Evolutionary conservation across 495 filamentous ascomycete species (phyloP).

Genomic region (Neurospora sp.): DNA sequence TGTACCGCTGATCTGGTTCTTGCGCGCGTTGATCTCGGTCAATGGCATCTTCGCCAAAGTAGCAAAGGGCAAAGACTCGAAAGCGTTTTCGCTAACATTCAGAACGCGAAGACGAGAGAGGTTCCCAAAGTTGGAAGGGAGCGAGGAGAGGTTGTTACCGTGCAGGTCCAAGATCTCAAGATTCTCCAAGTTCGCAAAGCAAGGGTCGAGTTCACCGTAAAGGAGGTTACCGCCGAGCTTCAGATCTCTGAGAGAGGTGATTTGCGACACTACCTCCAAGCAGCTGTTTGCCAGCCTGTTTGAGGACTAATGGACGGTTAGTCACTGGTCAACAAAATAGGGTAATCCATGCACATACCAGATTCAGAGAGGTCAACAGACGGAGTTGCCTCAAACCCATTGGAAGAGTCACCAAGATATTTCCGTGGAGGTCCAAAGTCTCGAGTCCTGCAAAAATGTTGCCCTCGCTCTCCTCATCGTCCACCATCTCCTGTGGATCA

Average conservation of each 20-base stretch:
- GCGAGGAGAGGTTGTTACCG: slow-evolving; percentile 62
- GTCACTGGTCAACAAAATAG: not conserved
- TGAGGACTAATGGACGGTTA: slow-evolving; percentile 46
- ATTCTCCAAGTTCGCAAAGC: slow-evolving; percentile 47
- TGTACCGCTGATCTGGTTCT: slow-evolving; percentile 65
- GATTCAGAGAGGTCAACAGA: slow-evolving; percentile 66
- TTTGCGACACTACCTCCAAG: slow-evolving; percentile 61
- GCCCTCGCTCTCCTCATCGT: slow-evolving; percentile 53
- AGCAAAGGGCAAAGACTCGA: slow-evolving; percentile 59
- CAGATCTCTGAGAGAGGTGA: slow-evolving; percentile 62
- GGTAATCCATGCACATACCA: slow-evolving; percentile 40
- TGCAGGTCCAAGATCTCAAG: slow-evolving; percentile 76
- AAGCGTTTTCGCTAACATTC: slow-evolving; percentile 66
- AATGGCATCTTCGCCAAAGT: slow-evolving; percentile 56
- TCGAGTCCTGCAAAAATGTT: slow-evolving; percentile 80
- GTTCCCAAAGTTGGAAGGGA: slow-evolving; percentile 58
- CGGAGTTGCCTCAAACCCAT: slow-evolving; percentile 63
- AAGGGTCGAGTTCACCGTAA: slow-evolving; percentile 48
- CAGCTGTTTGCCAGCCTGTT: slow-evolving; percentile 65
- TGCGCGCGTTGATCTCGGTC: slow-evolving; percentile 62
- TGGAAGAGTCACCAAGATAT: slow-evolving; percentile 61
- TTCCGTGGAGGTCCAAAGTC: slow-evolving; percentile 76
- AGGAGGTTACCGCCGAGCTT: slow-evolving; percentile 73
- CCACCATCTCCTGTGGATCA: slow-evolving; percentile 42
- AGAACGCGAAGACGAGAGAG: slow-evolving; percentile 60